These are phyloP conservation scores for Fusarium mundagurra DNA, from an alignment of 2,329 filamentous ascomycete species.

Conservation along the genomic window DNA sequence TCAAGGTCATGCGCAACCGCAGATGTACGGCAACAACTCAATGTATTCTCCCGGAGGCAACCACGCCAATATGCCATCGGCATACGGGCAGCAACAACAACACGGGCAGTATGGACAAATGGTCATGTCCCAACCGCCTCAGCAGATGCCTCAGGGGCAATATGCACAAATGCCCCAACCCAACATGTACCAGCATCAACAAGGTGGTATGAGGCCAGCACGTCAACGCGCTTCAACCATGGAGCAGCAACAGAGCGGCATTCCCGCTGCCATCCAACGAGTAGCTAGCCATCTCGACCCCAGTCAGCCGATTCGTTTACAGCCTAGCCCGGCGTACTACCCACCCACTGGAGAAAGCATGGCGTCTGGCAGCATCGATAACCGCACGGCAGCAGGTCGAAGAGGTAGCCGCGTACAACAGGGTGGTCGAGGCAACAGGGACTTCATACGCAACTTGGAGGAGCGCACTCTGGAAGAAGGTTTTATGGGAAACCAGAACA, in stretches of 20 bases:
- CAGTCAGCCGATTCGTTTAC: conserved; percentile 89
- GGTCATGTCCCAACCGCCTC: conserved; percentile 73
- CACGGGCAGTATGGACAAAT: conserved; percentile 77
- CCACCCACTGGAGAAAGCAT: conserved; percentile 90
- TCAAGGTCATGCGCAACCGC: conserved; percentile 62
- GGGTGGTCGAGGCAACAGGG: conserved; percentile 71
- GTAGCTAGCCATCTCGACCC: conserved; percentile 97
- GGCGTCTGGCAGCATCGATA: conserved; percentile 63
- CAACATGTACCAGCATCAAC: conserved; percentile 70
- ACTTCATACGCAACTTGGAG: conserved; percentile 95
- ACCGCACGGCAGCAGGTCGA: conserved; percentile 68
- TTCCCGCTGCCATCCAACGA: conserved; percentile 90
- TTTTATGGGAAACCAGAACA: conserved; percentile 73
- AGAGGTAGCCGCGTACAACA: conserved; percentile 78
- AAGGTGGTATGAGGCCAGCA: conserved; percentile 74
- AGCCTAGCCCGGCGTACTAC: conserved; percentile 97
- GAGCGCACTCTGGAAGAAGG: conserved; percentile 94
- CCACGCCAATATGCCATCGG: conserved; percentile 67
- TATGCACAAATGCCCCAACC: conserved; percentile 66
- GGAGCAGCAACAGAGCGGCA: conserved; percentile 93
- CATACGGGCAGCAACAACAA: conserved; percentile 82
- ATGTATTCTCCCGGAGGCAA: conserved; percentile 74
- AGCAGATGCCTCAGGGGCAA: conserved; percentile 72
- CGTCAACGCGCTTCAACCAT: conserved; percentile 94
- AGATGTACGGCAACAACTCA: conserved; percentile 84